phyloP scores from a whole-genome alignment of 768 basidiomycete species.

The Exidia glandulosa region DNA sequence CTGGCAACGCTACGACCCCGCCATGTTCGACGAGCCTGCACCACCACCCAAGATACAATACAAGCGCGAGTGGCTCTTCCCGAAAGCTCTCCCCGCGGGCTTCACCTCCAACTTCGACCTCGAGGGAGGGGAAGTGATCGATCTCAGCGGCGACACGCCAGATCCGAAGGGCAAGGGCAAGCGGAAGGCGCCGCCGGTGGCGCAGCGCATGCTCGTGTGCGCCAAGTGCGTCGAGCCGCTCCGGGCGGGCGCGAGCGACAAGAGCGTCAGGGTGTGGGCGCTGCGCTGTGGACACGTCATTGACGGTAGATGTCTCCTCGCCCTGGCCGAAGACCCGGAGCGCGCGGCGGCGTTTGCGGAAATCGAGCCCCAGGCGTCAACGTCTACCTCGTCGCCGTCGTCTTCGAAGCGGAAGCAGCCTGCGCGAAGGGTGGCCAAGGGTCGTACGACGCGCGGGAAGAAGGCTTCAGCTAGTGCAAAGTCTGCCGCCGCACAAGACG shows the following conservation, averaged over 20 bases:
- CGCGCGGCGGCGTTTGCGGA: not conserved
- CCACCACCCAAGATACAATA: not conserved
- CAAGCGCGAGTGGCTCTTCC: not conserved
- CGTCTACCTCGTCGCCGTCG: not conserved
- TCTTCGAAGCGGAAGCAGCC: not conserved
- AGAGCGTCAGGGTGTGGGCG: not conserved
- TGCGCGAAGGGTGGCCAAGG: not conserved
- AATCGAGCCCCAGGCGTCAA: not conserved
- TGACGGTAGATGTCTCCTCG: not conserved
- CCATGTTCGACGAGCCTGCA: not conserved
- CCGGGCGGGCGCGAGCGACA: not conserved
- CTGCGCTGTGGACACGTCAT: not conserved
- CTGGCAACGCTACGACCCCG: not conserved
- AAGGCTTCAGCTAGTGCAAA: not conserved
- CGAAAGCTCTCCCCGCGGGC: not conserved
- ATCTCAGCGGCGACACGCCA: too few species aligned
- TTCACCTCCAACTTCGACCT: not conserved
- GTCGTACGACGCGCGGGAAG: not conserved
- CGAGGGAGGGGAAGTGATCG: not conserved
- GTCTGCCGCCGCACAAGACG: not conserved
- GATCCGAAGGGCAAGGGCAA: not conserved
- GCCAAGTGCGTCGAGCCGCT: not conserved
- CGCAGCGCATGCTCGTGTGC: not conserved
- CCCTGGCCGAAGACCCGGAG: not conserved
- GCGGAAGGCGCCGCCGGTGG: not conserved